These are phyloP conservation scores for Schoenoplectus triqueter DNA, from an alignment of 202 grass and related monocot species.

Conservation along the genomic window DNA sequence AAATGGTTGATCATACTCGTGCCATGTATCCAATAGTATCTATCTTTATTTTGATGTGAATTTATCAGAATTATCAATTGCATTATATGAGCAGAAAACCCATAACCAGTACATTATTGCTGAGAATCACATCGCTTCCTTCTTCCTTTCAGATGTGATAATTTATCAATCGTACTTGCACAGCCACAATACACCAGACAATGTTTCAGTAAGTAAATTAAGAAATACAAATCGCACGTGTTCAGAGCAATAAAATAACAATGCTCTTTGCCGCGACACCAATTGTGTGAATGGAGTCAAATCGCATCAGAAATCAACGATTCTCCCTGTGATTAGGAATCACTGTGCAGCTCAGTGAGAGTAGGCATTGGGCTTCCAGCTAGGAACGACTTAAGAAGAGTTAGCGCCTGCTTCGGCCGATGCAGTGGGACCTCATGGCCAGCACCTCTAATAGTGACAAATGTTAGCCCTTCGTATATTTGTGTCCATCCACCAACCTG, in stretches of 20 bases:
- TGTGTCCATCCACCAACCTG: slow-evolving; percentile 96
- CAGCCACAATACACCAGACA: background rate
- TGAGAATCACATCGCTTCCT: background rate
- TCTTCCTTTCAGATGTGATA: background rate
- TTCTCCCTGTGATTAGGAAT: slow-evolving; percentile 47
- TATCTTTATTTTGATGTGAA: background rate
- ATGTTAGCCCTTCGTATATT: slow-evolving; percentile 77
- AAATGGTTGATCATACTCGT: background rate
- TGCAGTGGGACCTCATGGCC: slow-evolving; percentile 96
- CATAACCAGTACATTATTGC: background rate
- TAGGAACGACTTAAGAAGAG: slow-evolving; percentile 80
- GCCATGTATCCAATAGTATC: background rate
- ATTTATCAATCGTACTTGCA: background rate
- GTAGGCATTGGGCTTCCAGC: slow-evolving; percentile 77
- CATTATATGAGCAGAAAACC: background rate
- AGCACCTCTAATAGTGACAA: slow-evolving; percentile 84
- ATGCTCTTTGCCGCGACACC: background rate
- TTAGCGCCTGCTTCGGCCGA: slow-evolving; percentile 84
- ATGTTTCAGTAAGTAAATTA: background rate
- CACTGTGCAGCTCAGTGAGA: slow-evolving; percentile 43
- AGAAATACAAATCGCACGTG: background rate
- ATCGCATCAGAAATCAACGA: slow-evolving; percentile 19
- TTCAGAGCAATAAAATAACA: slow-evolving; percentile 18
- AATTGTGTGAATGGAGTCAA: slow-evolving; percentile 5
- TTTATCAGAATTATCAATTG: background rate